Percentiles rank a stretch among this genome's conserved stretches.
These are phyloP conservation scores for Fusarium concolor DNA, from an alignment of 2,329 filamentous ascomycete genomes.

Conservation along the genomic window DNA sequence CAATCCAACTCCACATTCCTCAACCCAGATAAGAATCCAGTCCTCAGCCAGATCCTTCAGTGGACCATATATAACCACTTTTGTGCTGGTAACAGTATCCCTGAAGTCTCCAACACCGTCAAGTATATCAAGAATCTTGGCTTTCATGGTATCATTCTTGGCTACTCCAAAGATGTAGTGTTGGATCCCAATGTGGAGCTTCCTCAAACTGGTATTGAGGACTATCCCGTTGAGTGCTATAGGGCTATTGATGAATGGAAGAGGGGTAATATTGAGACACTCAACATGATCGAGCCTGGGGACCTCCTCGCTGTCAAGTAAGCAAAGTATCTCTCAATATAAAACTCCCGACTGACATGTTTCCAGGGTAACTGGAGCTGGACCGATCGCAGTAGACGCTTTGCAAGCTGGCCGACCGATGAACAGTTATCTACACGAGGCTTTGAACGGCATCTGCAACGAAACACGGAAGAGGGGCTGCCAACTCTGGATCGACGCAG, in stretches of 20 bases:
- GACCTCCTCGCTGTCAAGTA: constrained; percentile 72
- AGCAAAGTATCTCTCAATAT: not conserved
- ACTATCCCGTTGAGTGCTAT: constrained; percentile 32
- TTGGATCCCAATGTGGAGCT: constrained; percentile 46
- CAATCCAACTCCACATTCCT: constrained; percentile 51
- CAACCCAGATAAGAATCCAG: constrained; percentile 57
- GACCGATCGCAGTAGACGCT: constrained; percentile 52
- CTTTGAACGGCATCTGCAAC: constrained; percentile 54
- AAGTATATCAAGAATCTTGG: constrained; percentile 60
- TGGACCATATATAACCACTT: constrained; percentile 66
- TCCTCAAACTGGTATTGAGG: not conserved
- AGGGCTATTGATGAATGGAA: constrained; percentile 58
- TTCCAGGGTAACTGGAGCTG: constrained; percentile 56
- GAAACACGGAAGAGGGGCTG: constrained; percentile 52
- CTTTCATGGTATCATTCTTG: constrained; percentile 64
- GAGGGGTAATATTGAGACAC: constrained; percentile 63
- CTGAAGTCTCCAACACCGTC: constrained; percentile 60
- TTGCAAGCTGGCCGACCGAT: constrained; percentile 51
- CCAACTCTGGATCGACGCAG: constrained; percentile 59
- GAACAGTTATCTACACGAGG: constrained; percentile 54
- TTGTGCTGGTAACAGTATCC: constrained; percentile 63
- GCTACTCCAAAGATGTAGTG: constrained; percentile 63
- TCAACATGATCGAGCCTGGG: constrained; percentile 60
- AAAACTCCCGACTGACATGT: not conserved
- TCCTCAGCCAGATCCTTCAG: constrained; percentile 57